Percentiles rank a stretch among this genome's conserved stretches.
Conservation (phyloP, 129 eudicot species). For the Logfia minima region DNA sequence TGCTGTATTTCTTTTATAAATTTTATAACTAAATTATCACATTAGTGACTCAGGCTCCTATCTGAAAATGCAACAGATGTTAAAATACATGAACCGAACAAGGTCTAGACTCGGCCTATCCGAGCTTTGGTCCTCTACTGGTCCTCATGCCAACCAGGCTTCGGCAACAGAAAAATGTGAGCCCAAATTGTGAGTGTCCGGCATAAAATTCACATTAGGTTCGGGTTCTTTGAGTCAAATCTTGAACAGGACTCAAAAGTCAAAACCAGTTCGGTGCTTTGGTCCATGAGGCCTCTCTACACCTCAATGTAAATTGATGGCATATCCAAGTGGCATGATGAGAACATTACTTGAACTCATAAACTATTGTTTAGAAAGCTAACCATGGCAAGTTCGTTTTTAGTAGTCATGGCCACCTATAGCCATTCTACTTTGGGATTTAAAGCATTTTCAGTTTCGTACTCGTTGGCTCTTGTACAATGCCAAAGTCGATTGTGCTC, state of each 20-base stretch:
- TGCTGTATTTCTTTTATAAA: too few species aligned
- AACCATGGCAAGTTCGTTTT: background rate
- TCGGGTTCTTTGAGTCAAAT: background rate
- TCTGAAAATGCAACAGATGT: background rate
- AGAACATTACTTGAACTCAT: background rate
- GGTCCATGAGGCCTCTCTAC: background rate
- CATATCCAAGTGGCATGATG: background rate
- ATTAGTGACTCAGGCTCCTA: background rate
- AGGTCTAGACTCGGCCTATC: background rate
- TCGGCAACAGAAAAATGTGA: background rate
- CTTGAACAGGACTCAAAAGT: background rate
- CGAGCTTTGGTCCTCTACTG: background rate
- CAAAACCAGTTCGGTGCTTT: too few species aligned
- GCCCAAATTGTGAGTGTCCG: background rate
- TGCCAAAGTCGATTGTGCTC: background rate
- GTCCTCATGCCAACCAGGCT: constrained; percentile 1
- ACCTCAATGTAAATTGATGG: background rate
- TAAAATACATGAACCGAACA: background rate
- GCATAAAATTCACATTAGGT: background rate
- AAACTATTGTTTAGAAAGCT: background rate
- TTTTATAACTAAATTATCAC: too few species aligned
- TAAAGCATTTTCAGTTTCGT: too few species aligned
- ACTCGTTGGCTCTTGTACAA: too few species aligned
- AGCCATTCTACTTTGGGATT: too few species aligned
- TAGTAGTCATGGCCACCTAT: too few species aligned